Conservation (phyloP, 768 basidiomycete genomes). For the Mycena vitilis region DNA sequence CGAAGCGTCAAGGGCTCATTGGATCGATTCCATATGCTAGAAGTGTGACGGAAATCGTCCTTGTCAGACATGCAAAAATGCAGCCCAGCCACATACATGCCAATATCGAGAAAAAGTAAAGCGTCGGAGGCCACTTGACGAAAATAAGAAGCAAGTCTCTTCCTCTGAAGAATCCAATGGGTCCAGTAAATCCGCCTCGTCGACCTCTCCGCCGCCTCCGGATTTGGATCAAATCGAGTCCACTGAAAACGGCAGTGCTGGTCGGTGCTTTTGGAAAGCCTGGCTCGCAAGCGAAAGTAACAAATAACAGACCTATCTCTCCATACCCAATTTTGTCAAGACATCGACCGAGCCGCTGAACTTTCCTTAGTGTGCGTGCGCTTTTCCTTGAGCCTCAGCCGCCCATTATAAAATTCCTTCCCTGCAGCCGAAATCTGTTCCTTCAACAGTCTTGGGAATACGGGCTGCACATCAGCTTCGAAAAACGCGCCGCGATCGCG, state of each 20-base stretch:
- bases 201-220: not conserved
- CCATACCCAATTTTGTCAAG: not conserved
- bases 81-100: not conserved
- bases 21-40: not conserved
- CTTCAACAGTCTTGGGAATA: constrained; percentile 18
- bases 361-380: constrained; percentile 1
- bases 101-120: not conserved
- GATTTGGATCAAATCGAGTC: not conserved
- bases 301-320: not conserved
- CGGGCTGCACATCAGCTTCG: constrained; percentile 7
- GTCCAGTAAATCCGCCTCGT: not conserved
- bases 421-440: constrained; percentile 23
- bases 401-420: not conserved
- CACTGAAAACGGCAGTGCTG: not conserved
- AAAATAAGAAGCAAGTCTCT: no score
- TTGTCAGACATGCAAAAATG: constrained; percentile 9
- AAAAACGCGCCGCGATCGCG: constrained; percentile 23
- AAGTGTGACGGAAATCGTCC: constrained; percentile 10
- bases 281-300: no score
- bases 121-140: not conserved
- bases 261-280: no score
- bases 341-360: not conserved
- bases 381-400: no score
- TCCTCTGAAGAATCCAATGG: not conserved
- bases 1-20: no score